Base-by-base conservation (phyloP, 257 asterid genomes). In the Capsicum pubescens region DNA sequence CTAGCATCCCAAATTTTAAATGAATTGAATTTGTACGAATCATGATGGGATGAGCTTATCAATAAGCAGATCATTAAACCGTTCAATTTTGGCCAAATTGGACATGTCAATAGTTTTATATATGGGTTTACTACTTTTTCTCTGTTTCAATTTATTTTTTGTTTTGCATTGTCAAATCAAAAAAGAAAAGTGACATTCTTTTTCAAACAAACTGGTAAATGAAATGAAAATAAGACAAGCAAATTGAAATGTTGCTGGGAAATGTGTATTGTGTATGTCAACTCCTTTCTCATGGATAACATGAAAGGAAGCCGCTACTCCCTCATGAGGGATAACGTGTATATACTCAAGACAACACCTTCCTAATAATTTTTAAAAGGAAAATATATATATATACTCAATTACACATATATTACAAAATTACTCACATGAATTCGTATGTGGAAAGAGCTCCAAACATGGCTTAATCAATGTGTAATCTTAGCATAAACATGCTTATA, bases 11-110 rank as follows among this genome's bases (percentile, higher is more conserved):
- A 66, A 13, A 63, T 12, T 19, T 60, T 1, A 64, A 0, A 35
- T 3, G 0, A 67, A 66, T 66, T 35, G 15, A 13, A 35, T 35
- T 67, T 67, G 0, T 35, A 3, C 21, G 0, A 35, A 35, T 67
- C 11, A 67, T 67, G 3, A 13, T 0, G 0, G 0, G 4, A 1
- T 35, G 0, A 14, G 0, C 0, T 67, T 14, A 36, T 14, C 0
- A 67, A 67, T 14, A 36, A 67, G 13, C 0, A 14, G 0, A 14
- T 32, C 10, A 64, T 32, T 32, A 12, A 32, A 32, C 0, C 0
- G 0, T 66, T 66, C 0, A 66, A 66, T 6, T 66, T 35, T 66
- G 14, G 8, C 12, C 0, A 26, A 0, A 64, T 26, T 64, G 0
- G 2, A 64, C 17, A 1, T 9, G 0, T 66, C 72, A 14, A 14